phyloP scores from a whole-genome alignment of 2,329 filamentous ascomycete genomes.

The Xylaria sp. region DNA sequence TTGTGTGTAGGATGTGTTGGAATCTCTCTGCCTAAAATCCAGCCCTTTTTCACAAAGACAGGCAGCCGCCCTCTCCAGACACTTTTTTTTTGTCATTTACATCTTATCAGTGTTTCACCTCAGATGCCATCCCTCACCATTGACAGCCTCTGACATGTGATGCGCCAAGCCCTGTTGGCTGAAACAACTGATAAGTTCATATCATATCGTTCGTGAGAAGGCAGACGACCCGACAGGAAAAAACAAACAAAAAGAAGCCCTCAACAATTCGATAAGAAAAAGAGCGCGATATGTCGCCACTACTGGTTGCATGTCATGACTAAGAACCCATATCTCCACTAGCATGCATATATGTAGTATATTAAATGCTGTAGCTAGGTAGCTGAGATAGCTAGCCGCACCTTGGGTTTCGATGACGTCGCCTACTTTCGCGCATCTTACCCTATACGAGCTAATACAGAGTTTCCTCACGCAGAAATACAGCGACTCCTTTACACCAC shows the following conservation, averaged over 20 bases:
- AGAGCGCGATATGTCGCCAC: conserved; percentile 6
- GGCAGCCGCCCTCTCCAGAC: neutral
- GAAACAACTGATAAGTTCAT: conserved; percentile 10
- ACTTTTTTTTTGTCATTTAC: neutral
- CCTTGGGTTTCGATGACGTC: neutral
- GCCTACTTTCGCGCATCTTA: neutral
- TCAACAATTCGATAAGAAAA: neutral
- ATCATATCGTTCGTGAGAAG: conserved; percentile 5
- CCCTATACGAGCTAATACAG: neutral
- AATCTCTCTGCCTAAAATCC: neutral
- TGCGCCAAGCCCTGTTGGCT: conserved; percentile 30
- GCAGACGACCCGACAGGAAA: neutral
- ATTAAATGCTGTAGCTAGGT: neutral
- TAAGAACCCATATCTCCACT: conserved; percentile 14
- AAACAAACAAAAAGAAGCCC: neutral
- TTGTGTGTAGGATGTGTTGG: neutral
- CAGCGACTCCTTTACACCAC: neutral
- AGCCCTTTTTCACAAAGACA: neutral
- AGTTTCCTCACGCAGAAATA: neutral
- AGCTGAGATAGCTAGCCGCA: conserved; percentile 3
- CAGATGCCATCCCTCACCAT: neutral
- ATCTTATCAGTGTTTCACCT: conserved; percentile 23
- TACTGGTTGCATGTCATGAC: neutral
- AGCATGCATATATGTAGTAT: neutral
- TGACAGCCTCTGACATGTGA: conserved; percentile 31